Evolutionary conservation across 805 yeast genomes (phyloP).

Genomic region (Barnettozyma pratensis): DNA sequence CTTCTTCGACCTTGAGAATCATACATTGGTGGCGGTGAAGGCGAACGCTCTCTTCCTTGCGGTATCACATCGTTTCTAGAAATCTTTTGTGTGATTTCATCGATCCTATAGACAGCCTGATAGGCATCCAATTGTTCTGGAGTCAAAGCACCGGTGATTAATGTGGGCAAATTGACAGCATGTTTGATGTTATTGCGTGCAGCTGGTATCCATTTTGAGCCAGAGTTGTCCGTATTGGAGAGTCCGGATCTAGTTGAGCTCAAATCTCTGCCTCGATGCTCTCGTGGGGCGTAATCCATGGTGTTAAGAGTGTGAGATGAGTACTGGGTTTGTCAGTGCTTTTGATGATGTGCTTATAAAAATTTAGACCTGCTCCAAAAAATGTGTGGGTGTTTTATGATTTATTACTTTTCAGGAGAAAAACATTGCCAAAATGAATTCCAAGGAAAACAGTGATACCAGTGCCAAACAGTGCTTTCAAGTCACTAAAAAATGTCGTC

Average conservation of each 20-base stretch:
- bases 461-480: too few species aligned
- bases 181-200: conserved; percentile 8
- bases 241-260: neutral
- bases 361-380: too few species aligned
- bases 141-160: conserved; percentile 45
- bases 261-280: neutral
- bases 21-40: conserved; percentile 91
- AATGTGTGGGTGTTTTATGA: too few species aligned
- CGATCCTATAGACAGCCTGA: conserved; percentile 65
- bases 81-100: conserved; percentile 67
- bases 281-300: too few species aligned
- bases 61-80: conserved; percentile 46
- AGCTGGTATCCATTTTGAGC: conserved; percentile 5
- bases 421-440: too few species aligned
- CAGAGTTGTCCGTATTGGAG: neutral
- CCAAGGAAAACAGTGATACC: too few species aligned
- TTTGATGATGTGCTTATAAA: too few species aligned
- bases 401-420: too few species aligned
- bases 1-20: conserved; percentile 78
- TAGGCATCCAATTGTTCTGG: conserved; percentile 78
- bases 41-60: conserved; percentile 47
- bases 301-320: too few species aligned
- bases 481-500: conserved; percentile 27
- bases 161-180: conserved; percentile 32
- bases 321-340: too few species aligned